phyloP scores from a whole-genome alignment of 495 filamentous ascomycete species.

The Lasiosphaeria ovina region DNA sequence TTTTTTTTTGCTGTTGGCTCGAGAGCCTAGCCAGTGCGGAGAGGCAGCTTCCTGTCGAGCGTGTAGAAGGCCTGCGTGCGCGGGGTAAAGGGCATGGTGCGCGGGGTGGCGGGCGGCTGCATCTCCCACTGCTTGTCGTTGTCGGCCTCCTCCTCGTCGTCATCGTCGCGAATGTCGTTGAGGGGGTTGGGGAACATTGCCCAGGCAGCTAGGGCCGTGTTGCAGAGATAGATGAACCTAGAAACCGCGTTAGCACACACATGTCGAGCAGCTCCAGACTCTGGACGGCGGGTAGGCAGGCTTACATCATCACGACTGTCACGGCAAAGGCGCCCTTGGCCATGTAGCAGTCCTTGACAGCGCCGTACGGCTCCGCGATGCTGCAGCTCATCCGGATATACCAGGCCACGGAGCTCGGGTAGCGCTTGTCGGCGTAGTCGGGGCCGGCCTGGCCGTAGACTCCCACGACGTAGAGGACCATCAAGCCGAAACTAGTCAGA shows the following conservation, averaged over 20 bases:
- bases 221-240: constrained; percentile 55
- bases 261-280: too few species aligned
- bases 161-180: constrained; percentile 38
- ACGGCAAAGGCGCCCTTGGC: constrained; percentile 74
- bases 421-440: constrained; percentile 71
- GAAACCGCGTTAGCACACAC: constrained; percentile 10
- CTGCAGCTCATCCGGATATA: constrained; percentile 78
- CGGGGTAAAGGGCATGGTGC: constrained; percentile 46
- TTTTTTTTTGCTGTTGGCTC: not conserved
- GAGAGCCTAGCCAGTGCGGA: constrained; percentile 12
- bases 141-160: constrained; percentile 19
- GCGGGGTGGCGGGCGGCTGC: constrained; percentile 38
- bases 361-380: constrained; percentile 54
- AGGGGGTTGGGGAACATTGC: constrained; percentile 59
- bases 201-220: constrained; percentile 56
- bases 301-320: constrained; percentile 70
- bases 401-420: constrained; percentile 71
- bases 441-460: constrained; percentile 72
- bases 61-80: constrained; percentile 55
- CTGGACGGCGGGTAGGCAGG: constrained; percentile 4
- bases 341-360: constrained; percentile 69
- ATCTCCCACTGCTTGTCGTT: constrained; percentile 43
- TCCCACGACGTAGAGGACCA: constrained; percentile 64
- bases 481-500: constrained; percentile 55
- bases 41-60: constrained; percentile 49